Conservation (phyloP, 2,329 filamentous ascomycete species). For the Capronia coronata region DNA sequence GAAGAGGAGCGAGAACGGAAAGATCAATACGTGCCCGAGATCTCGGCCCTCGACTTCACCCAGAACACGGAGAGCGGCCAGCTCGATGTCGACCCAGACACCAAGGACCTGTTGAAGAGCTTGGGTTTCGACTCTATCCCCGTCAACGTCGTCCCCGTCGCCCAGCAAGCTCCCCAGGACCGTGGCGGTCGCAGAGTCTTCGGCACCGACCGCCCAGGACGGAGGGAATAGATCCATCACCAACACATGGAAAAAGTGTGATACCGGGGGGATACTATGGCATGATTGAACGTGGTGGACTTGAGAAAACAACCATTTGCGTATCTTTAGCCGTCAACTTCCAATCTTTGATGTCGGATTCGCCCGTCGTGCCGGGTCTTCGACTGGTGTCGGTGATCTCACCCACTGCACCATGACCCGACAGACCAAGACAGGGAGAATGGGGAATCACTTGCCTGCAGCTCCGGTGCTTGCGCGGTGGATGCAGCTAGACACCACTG, state of each 20-base stretch:
- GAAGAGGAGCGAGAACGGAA: constrained; percentile 99
- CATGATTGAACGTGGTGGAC: no score
- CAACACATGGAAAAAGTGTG: not conserved
- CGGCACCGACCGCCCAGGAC: constrained; percentile 25
- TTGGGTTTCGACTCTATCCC: constrained; percentile 98
- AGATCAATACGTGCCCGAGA: constrained; percentile 99
- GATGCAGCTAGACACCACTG: not conserved
- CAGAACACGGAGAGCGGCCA: constrained; percentile 89
- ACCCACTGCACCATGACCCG: no score
- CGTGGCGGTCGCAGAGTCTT: constrained; percentile 56
- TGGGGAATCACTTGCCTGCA: no score
- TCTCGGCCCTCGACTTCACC: constrained; percentile 96
- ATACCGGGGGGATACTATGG: no score
- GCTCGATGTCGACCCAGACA: constrained; percentile 93
- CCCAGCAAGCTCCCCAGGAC: constrained; percentile 68
- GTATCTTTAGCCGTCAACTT: no score
- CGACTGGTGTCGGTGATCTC: no score
- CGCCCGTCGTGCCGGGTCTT: no score
- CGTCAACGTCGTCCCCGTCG: constrained; percentile 88
- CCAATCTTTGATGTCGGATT: no score
- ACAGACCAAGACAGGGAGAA: no score
- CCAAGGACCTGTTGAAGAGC: constrained; percentile 98
- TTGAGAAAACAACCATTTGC: no score
- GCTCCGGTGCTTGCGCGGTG: not conserved
- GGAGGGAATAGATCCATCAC: constrained; percentile 13